These are phyloP conservation scores for Torulaspora indica DNA, from an alignment of 805 yeast species.

Conservation along the genomic window DNA sequence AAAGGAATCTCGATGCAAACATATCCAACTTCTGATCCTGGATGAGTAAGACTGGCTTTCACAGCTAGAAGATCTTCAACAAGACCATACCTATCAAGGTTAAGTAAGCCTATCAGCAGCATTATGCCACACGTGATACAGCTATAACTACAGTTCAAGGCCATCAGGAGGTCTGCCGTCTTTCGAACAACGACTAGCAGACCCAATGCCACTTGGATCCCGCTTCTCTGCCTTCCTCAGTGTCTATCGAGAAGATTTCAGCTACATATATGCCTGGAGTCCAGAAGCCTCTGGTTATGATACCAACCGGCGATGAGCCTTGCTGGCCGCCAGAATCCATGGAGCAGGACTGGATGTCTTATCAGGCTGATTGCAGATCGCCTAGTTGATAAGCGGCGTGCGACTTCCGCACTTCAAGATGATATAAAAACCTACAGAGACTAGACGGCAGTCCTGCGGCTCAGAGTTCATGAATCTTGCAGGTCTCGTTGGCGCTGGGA, in stretches of 20 bases:
- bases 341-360: not conserved
- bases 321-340: not conserved
- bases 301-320: not conserved
- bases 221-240: not conserved
- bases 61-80: not conserved
- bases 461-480: not conserved
- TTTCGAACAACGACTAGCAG: too few relatives aligned
- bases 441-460: not conserved
- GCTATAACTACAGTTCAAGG: not conserved
- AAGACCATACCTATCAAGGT: not conserved
- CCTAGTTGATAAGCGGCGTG: not conserved
- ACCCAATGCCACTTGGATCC: not conserved
- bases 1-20: constrained; percentile 3
- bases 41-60: not conserved
- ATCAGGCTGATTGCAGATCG: constrained; percentile 1
- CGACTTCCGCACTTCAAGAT: not conserved
- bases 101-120: not conserved
- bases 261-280: not conserved
- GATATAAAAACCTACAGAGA: not conserved
- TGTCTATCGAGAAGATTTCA: not conserved
- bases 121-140: not conserved
- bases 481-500: not conserved
- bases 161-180: not conserved
- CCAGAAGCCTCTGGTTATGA: not conserved
- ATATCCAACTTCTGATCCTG: not conserved